These are phyloP conservation scores for Chlorella sp. DNA, from an alignment of 139 green algal genomes.

Conservation along the genomic window DNA sequence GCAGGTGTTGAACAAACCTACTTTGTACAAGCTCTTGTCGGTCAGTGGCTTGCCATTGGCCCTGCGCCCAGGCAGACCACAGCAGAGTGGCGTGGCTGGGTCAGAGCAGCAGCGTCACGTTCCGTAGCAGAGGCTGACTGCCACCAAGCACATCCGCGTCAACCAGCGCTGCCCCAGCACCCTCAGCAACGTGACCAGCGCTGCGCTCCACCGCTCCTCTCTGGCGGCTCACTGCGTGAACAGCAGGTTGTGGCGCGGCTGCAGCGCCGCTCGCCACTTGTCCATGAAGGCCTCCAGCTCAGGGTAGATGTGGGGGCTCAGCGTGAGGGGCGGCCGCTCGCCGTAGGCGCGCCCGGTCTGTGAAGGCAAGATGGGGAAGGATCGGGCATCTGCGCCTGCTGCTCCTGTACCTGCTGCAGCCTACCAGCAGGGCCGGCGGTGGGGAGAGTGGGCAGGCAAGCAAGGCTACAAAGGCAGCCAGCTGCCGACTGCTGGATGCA, in stretches of 20 bases:
- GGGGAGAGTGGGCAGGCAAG: too few relatives aligned
- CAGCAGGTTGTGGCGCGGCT: slow-evolving; percentile 53
- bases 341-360: slow-evolving; percentile 58
- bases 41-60: slow-evolving; percentile 51
- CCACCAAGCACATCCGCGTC: background rate
- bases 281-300: slow-evolving; percentile 72
- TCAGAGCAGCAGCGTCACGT: background rate
- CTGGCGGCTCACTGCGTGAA: slow-evolving; percentile 43
- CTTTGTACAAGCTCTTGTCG: slow-evolving; percentile 50
- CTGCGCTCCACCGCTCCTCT: too few relatives aligned
- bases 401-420: too few relatives aligned
- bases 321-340: slow-evolving; percentile 63
- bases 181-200: too few relatives aligned
- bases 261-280: slow-evolving; percentile 49
- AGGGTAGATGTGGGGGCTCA: slow-evolving; percentile 60
- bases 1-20: too few relatives aligned
- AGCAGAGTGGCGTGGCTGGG: too few relatives aligned
- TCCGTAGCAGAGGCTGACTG: background rate
- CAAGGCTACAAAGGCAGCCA: too few relatives aligned
- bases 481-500: too few relatives aligned
- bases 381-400: too few relatives aligned
- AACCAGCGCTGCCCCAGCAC: too few relatives aligned
- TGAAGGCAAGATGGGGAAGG: too few relatives aligned
- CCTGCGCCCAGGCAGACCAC: background rate
- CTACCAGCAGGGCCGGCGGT: too few relatives aligned